Conservation (phyloP, 371 early-diverging fungal species). For the Syncephalastrum sp. region DNA sequence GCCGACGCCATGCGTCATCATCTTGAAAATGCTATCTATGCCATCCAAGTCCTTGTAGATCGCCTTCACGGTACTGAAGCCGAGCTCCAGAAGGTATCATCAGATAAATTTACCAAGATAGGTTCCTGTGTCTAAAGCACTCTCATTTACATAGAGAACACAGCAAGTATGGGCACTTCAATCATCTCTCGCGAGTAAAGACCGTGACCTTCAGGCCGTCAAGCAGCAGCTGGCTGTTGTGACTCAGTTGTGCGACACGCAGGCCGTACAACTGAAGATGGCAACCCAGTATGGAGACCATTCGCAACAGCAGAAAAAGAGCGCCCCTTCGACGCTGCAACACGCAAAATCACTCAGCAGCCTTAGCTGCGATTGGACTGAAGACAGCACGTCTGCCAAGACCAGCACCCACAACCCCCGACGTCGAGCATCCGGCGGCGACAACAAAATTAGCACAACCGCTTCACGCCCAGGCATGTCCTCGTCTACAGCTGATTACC, state of each 20-base stretch:
- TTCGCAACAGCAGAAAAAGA: conserved; percentile 6
- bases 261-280: conserved; percentile 15
- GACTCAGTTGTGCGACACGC: conserved; percentile 21
- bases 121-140: background rate
- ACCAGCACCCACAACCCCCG: conserved; percentile 1
- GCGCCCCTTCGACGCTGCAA: too few relatives aligned
- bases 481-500: conserved; percentile 15
- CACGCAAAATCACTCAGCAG: too few relatives aligned
- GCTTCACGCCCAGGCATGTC: too few relatives aligned
- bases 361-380: too few relatives aligned
- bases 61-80: conserved; percentile 11
- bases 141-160: conserved; percentile 13
- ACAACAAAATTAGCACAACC: background rate
- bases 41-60: conserved; percentile 20
- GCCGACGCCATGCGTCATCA: conserved; percentile 16
- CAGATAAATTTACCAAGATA: background rate
- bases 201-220: conserved; percentile 27
- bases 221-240: conserved; percentile 17
- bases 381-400: background rate
- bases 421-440: conserved; percentile 9
- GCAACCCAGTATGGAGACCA: too few relatives aligned
- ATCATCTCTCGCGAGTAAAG: conserved; percentile 26
- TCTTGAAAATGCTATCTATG: conserved; percentile 21
- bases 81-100: conserved; percentile 18
- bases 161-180: conserved; percentile 23